Base-by-base conservation (phyloP, 306 rosid species). In the Gillenia trifoliata region DNA sequence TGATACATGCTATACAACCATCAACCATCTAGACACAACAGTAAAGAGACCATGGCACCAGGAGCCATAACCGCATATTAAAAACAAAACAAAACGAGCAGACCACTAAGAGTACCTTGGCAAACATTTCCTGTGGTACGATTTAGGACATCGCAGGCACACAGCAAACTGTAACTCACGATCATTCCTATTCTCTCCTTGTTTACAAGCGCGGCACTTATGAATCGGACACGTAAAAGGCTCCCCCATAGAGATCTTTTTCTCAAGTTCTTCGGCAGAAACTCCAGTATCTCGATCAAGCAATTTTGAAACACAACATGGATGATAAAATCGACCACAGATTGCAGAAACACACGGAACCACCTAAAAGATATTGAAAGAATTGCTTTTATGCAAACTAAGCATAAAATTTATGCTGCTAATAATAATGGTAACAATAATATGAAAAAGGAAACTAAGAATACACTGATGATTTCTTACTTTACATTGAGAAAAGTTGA, bases 71-170 rank as follows among this genome's bases (percentile, higher is more conserved):
- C 29, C 34, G 7, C 30, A 28, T 31, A 3, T 33, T 5, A 38
- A 49, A 12, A 47, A 5, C 17, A 29, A 33, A 34, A 38, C 7
- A 25, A 22, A 26, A 70, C 3, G 6, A 40, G 8, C 10, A 6
- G 28, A 36, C 34, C 34, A 59, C 13, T 54, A 74, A 61, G 64
- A 72, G 38, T 81, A 85, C 96, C 76, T 78, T 62, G 96, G 92
- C 57, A 90, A 82, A 84, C 96, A 90, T 74, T 83, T 90, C 82
- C 88, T 78, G 78, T 90, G 92, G 82, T 84, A 88, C 59, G 91
- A 86, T 74, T 80, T 90, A 43, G 91, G 96, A 81, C 92, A 90
- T 50, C 89, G 87, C 66, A 90, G 77, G 63, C 96, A 90, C 59
- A 88, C 67, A 5, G 92, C 91, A 64, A 88, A 85, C 75, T 88